Percentiles rank a stretch among this genome's conserved stretches.
Conservation (phyloP, 495 filamentous ascomycete species). For the Oleoguttula mirabilis region DNA sequence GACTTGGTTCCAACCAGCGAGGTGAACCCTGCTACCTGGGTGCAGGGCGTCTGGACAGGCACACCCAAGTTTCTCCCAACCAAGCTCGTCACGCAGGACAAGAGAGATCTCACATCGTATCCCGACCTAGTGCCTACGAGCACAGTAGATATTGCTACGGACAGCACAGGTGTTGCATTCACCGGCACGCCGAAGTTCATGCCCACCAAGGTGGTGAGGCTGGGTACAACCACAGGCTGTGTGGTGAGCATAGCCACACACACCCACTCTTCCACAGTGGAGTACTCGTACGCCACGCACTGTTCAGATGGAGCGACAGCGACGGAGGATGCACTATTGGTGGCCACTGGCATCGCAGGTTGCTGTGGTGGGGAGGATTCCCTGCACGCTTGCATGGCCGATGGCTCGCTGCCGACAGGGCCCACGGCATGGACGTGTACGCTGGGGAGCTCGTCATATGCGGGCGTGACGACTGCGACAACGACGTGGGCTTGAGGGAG, state of each 20-base stretch:
- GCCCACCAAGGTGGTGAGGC: not conserved
- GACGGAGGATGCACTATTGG: not conserved
- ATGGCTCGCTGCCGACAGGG: constrained; percentile 5
- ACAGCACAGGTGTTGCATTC: not conserved
- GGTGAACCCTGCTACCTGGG: not conserved
- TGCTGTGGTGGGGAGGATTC: constrained; percentile 8
- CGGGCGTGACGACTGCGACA: constrained; percentile 4
- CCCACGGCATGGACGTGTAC: constrained; percentile 4
- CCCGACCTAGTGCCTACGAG: not conserved
- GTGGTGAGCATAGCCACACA: too few species aligned
- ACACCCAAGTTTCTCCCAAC: constrained; percentile 4
- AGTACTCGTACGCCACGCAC: not conserved
- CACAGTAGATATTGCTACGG: not conserved
- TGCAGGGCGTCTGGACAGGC: not conserved
- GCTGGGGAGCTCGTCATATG: not conserved
- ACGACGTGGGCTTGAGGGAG: constrained; percentile 4
- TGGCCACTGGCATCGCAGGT: not conserved
- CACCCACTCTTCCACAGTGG: too few species aligned
- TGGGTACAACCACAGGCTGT: not conserved
- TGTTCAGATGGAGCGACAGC: not conserved
- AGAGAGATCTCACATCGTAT: too few species aligned
- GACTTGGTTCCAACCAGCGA: too few species aligned
- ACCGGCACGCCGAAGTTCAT: not conserved
- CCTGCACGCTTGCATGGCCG: not conserved
- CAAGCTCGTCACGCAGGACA: not conserved